phyloP scores from a whole-genome alignment of 164 flowering plant genomes.

The Macadamia integrifolia region DNA sequence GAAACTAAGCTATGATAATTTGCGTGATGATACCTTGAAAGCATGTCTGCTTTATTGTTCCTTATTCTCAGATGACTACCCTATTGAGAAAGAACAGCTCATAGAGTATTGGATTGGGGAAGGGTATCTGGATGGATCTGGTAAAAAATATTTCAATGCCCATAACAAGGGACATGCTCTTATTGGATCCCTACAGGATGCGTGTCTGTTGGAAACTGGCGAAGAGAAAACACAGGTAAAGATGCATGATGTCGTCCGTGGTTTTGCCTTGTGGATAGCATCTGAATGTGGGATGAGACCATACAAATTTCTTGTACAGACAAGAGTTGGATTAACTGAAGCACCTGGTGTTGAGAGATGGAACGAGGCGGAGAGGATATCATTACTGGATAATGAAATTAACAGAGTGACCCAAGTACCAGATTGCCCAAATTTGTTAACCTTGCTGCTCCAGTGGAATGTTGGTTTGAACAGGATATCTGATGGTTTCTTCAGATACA shows the following conservation, averaged over 20 bases:
- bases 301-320: conserved; percentile 6
- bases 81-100: conserved; percentile 3
- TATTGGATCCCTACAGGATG: conserved; percentile 7
- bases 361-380: conserved; percentile 11
- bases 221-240: conserved; percentile 3
- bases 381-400: conserved; percentile 8
- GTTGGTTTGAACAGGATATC: neutral
- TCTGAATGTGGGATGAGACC: conserved; percentile 1
- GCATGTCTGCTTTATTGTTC: conserved; percentile 10
- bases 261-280: conserved; percentile 14
- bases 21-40: neutral
- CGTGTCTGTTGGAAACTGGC: conserved; percentile 11
- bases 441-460: conserved; percentile 15
- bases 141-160: conserved; percentile 6
- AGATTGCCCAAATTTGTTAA: conserved; percentile 15
- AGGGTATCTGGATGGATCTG: conserved; percentile 8
- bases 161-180: conserved; percentile 6
- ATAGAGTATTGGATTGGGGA: conserved; percentile 13
- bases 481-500: conserved; percentile 7
- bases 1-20: conserved; percentile 13
- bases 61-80: conserved; percentile 10
- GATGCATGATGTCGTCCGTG: conserved; percentile 15
- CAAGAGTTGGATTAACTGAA: neutral
- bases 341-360: conserved; percentile 4
- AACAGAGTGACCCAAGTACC: conserved; percentile 2